phyloP scores from a whole-genome alignment of 108 stramenopile species.

The Stephanodiscus minutulus region DNA sequence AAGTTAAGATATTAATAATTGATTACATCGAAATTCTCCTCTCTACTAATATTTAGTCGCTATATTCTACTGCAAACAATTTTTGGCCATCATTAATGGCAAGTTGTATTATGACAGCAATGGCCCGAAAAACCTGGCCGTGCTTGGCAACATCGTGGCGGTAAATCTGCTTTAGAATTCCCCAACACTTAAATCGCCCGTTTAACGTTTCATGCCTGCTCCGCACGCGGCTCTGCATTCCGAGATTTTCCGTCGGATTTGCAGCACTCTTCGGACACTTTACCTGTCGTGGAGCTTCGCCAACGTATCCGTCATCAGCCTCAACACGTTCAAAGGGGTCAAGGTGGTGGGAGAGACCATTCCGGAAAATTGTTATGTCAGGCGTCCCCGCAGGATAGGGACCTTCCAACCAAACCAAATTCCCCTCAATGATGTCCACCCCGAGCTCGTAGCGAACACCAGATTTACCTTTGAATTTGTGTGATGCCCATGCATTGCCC shows the following conservation, averaged over 20 bases:
- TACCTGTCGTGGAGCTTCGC: slow-evolving; percentile 5
- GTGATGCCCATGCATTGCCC: slow-evolving; percentile 6
- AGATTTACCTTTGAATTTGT: slow-evolving; percentile 37
- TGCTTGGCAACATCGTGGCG: no score
- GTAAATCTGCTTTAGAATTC: neutral
- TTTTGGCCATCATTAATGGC: no score
- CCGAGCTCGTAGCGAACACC: slow-evolving; percentile 43
- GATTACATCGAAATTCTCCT: no score
- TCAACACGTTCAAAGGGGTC: slow-evolving; percentile 31
- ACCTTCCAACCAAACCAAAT: slow-evolving; percentile 41
- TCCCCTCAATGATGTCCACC: slow-evolving; percentile 28
- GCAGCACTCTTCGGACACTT: neutral
- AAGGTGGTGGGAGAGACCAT: slow-evolving; percentile 5
- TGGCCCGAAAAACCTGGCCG: no score
- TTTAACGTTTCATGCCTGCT: slow-evolving; percentile 33
- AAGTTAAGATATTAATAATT: no score
- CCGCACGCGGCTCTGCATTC: neutral
- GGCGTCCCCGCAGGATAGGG: slow-evolving; percentile 23
- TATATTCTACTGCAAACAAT: no score
- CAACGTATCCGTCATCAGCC: slow-evolving; percentile 33
- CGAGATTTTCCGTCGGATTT: neutral
- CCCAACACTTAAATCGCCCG: slow-evolving; percentile 30
- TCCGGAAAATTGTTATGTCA: slow-evolving; percentile 36
- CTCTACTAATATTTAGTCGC: no score
- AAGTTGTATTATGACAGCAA: no score